A percentile compares a stretch with the other conserved stretches of the same genome.
Conservation (phyloP, 352 stramenopile genomes). For the Phytophthora chlamydospora region DNA sequence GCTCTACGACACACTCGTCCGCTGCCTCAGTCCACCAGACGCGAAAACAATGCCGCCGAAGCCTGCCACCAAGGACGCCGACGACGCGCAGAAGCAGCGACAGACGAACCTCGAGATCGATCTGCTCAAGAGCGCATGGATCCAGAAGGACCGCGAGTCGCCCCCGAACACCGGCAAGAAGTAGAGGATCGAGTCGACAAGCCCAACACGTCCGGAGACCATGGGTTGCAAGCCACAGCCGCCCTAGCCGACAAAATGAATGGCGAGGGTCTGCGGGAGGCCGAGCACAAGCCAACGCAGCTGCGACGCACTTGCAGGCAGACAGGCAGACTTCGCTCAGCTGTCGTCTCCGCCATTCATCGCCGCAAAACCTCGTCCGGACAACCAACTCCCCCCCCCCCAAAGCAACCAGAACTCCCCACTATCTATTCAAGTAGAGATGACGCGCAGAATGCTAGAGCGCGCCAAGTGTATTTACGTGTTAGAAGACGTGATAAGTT, state of each 20-base stretch:
- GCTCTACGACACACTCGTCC: slow-evolving; percentile 30
- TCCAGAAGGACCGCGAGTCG: slow-evolving; percentile 62
- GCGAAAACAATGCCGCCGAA: slow-evolving; percentile 40
- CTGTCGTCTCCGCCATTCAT: slow-evolving; percentile 25
- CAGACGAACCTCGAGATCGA: slow-evolving; percentile 74
- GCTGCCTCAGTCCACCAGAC: slow-evolving; percentile 11
- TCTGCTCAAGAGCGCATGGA: slow-evolving; percentile 65
- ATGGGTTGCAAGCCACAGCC: slow-evolving; percentile 11
- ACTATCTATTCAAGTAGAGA: slow-evolving; percentile 43
- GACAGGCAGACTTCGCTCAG: slow-evolving; percentile 22
- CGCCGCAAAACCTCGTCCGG: slow-evolving; percentile 1
- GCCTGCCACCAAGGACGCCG: slow-evolving; percentile 36
- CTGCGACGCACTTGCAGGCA: slow-evolving; percentile 29
- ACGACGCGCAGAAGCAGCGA: slow-evolving; percentile 58
- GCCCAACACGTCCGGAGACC: slow-evolving; percentile 1
- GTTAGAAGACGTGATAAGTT: slow-evolving; percentile 46
- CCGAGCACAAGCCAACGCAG: slow-evolving; percentile 26
- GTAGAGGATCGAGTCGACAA: slow-evolving; percentile 15
- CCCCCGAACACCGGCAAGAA: slow-evolving; percentile 36
- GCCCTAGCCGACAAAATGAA: slow-evolving; percentile 10
- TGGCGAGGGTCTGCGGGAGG: slow-evolving; percentile 17
- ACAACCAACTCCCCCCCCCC: slow-evolving; percentile 10
- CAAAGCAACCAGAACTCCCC: slow-evolving; percentile 8
- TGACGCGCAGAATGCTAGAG: slow-evolving; percentile 24
- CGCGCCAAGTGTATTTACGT: slow-evolving; percentile 41